Conservation (phyloP, 768 basidiomycete genomes). For the Clitopilus passeckerianus region DNA sequence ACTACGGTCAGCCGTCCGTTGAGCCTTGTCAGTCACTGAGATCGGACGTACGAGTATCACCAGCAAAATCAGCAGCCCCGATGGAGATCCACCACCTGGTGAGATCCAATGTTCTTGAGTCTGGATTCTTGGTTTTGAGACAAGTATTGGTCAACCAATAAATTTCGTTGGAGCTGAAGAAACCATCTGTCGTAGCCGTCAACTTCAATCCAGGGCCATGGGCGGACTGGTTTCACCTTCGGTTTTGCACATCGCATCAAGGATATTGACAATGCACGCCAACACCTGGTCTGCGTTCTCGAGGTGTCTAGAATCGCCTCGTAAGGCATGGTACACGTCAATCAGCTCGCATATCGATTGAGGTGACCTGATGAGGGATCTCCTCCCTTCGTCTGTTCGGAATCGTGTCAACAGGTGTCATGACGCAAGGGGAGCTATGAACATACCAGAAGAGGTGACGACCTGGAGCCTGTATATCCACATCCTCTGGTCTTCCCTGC, state of each 20-base stretch:
- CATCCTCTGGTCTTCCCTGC: neutral
- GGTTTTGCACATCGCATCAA: neutral
- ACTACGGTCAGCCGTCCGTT: neutral
- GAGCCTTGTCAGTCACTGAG: neutral
- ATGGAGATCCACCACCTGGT: neutral
- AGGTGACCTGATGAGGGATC: neutral
- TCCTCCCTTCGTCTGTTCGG: neutral
- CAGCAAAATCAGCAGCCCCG: neutral
- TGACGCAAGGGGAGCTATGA: neutral
- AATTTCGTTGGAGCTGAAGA: neutral
- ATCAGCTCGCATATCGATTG: neutral
- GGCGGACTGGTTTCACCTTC: neutral
- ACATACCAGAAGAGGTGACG: neutral
- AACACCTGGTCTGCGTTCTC: neutral
- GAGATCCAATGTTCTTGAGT: neutral
- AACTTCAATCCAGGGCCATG: neutral
- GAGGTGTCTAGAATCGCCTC: neutral
- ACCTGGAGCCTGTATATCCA: neutral
- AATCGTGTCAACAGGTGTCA: neutral
- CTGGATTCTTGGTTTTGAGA: neutral
- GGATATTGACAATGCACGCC: neutral
- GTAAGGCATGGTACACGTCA: neutral
- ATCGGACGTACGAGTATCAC: neutral
- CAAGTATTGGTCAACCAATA: neutral
- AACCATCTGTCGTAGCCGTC: neutral